Conservation (phyloP, 2,329 filamentous ascomycete species). For the Penicillium sp. region DNA sequence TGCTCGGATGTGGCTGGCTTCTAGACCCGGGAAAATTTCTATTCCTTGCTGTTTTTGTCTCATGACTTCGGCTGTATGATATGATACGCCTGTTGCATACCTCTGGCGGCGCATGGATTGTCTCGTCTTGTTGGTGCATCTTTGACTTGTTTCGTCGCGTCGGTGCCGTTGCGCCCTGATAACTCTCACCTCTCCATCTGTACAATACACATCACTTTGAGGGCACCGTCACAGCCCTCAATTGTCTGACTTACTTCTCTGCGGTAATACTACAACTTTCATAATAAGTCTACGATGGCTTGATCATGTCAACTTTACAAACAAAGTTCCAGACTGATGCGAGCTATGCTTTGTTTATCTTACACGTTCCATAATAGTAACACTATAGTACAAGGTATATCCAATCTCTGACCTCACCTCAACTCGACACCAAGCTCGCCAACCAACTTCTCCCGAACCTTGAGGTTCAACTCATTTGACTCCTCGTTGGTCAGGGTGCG, state of each 20-base stretch:
- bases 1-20: conserved; percentile 24
- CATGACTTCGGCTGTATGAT: conserved; percentile 38
- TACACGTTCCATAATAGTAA: conserved; percentile 12
- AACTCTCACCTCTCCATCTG: conserved; percentile 38
- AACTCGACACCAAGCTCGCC: conserved; percentile 76
- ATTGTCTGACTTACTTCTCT: conserved; percentile 13
- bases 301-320: neutral
- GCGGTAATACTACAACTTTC: neutral
- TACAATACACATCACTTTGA: conserved; percentile 31
- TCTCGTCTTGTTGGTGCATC: conserved; percentile 27
- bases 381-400: conserved; percentile 18
- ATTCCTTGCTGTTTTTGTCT: conserved; percentile 25
- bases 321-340: neutral
- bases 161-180: conserved; percentile 13
- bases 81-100: conserved; percentile 36
- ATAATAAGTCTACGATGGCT: neutral
- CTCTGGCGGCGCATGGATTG: conserved; percentile 32
- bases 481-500: conserved; percentile 83
- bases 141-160: conserved; percentile 21
- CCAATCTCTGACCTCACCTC: conserved; percentile 50
- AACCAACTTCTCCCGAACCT: conserved; percentile 66
- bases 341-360: conserved; percentile 13
- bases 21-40: conserved; percentile 23
- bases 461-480: conserved; percentile 72
- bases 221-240: conserved; percentile 9